Percentiles rank a stretch among this genome's conserved stretches.
phyloP scores from a whole-genome alignment of 441 rosid genomes.

The Corymbia citriodora region DNA sequence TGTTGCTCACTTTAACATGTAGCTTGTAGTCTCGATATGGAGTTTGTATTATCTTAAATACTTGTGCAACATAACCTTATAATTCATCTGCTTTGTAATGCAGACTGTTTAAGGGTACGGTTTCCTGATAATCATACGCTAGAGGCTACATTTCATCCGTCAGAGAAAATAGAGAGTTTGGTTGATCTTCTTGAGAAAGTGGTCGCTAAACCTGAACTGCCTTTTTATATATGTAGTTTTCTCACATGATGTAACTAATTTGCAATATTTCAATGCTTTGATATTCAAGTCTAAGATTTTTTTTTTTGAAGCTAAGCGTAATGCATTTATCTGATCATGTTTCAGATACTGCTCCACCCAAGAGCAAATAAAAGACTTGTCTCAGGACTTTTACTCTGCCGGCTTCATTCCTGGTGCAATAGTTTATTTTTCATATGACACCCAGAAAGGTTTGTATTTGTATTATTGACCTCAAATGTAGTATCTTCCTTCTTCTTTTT shows the following conservation, averaged over 20 bases:
- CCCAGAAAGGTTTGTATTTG: slow-evolving; percentile 51
- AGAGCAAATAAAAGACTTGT: slow-evolving; percentile 67
- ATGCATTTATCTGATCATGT: slow-evolving; percentile 6
- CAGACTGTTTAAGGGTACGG: slow-evolving; percentile 73
- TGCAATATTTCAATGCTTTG: background rate
- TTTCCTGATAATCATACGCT: slow-evolving; percentile 81
- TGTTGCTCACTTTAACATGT: background rate
- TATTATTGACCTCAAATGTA: background rate
- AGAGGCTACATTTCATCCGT: slow-evolving; percentile 70
- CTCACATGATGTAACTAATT: background rate
- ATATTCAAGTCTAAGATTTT: background rate
- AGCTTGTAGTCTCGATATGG: background rate
- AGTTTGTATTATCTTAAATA: background rate
- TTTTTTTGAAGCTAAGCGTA: background rate
- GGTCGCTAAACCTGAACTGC: slow-evolving; percentile 53
- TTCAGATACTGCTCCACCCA: slow-evolving; percentile 89
- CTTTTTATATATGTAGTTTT: slow-evolving; percentile 72
- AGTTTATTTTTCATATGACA: slow-evolving; percentile 71
- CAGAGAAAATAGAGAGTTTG: slow-evolving; percentile 71
- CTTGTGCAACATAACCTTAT: background rate
- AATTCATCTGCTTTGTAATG: slow-evolving; percentile 3
- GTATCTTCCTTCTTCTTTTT: background rate
- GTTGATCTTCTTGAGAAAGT: slow-evolving; percentile 62
- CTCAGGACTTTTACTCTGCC: slow-evolving; percentile 71
- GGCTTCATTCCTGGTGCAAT: slow-evolving; percentile 94